Evolutionary conservation across 257 asterid genomes (phyloP), one percentile per base, ranked within the genome.

Genomic region (Haberlea rhodopensis): DNA sequence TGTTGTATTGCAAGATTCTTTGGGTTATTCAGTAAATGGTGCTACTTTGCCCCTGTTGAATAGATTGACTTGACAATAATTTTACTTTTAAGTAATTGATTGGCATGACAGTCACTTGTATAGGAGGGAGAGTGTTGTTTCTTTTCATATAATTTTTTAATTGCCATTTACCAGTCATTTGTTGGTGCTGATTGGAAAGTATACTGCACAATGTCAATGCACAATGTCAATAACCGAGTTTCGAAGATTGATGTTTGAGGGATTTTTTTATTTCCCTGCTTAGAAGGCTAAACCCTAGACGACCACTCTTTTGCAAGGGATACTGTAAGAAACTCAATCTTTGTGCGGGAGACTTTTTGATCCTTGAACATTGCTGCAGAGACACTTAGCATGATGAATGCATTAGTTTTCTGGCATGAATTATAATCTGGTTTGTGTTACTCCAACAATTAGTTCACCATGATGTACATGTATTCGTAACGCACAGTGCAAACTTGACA

Each of bases 321-420:
- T 62, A 51, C 57, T 55, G 51, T n/a, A 21, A 74, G 63, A 74
- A 55, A 54, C 64, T 65, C 43, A 32, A 54, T 59, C 56, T 60
- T 5, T 65, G 54, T 53, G 55, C 51, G 63, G 21, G 43, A 18
- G 28, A 27, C 20, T 25, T 60, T 26, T 43, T 27, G n/a, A 10
- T 49, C 43, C 20, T 11, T 40, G 54, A 37, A n/a, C n/a, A n/a
- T n/a, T n/a, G n/a, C n/a, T n/a, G n/a, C n/a, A n/a, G n/a, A n/a
- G 52, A 58, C 64, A n/a, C n/a, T 54, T n/a, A 63, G 20, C 52
- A 29, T 62, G 13, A 18, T 60, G 48, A 37, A 53, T 53, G 56
- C 22, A 21, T 21, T 61, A 54, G 27, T 59, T 43, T 8, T 11
- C 13, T 66, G 5, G 51, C 53, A 26, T 66, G 25, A 19, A 61